phyloP scores from a whole-genome alignment of 257 asterid genomes.

The Solanum stenotomum region DNA sequence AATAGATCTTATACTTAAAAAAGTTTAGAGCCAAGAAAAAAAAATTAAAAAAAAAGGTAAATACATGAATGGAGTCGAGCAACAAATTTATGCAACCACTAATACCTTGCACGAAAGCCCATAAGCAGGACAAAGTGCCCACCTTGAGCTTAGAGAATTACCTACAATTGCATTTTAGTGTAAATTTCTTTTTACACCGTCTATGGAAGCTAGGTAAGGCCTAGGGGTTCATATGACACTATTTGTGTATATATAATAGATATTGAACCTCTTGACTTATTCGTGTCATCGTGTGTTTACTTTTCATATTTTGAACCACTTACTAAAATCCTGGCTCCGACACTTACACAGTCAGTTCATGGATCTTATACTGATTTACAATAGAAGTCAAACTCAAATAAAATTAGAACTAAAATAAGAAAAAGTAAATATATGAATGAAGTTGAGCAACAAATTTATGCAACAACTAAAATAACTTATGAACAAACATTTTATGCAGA shows the following conservation, averaged over 20 bases:
- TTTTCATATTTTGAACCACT: background rate
- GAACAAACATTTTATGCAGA: background rate
- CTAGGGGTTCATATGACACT: background rate
- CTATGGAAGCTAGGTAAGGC: background rate
- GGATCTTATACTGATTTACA: background rate
- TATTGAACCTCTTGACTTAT: background rate
- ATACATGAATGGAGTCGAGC: too few relatives aligned
- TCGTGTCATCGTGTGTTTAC: background rate
- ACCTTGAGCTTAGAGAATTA: background rate
- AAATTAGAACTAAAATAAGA: background rate
- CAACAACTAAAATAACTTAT: background rate
- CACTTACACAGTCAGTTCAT: background rate
- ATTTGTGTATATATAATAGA: background rate
- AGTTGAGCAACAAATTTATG: background rate
- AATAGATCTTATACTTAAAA: background rate
- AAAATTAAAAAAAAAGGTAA: background rate
- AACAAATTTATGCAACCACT: background rate
- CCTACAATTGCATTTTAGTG: background rate
- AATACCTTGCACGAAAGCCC: background rate
- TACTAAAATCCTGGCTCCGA: background rate
- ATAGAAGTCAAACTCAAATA: background rate
- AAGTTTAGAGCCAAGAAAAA: background rate
- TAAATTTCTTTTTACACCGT: background rate
- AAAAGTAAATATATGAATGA: background rate
- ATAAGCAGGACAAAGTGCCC: background rate